phyloP scores from a whole-genome alignment of 169 alveolate species.

The Theileria luwenshuni region DNA sequence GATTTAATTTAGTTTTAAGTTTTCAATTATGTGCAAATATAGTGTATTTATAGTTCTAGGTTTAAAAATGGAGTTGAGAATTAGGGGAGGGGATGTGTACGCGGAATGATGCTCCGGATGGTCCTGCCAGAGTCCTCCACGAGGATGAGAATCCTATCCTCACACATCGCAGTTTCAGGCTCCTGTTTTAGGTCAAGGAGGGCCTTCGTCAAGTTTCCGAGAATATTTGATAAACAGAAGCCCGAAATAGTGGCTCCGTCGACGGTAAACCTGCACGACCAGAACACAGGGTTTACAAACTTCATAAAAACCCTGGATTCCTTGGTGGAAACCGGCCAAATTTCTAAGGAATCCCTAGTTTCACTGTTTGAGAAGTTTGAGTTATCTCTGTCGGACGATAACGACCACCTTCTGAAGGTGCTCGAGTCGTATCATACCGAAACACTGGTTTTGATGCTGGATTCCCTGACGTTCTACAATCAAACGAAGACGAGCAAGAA shows the following conservation, averaged over 20 bases:
- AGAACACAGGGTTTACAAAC: constrained; percentile 25
- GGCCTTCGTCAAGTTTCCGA: constrained; percentile 1
- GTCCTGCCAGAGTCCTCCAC: background rate
- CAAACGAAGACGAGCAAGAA: background rate
- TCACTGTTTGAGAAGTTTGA: constrained; percentile 13
- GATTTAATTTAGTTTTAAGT: constrained; percentile 16
- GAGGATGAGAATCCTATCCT: background rate
- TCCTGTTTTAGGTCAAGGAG: background rate
- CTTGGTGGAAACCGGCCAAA: background rate
- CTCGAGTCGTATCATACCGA: background rate
- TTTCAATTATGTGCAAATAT: background rate
- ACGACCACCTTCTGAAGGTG: background rate
- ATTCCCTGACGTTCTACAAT: constrained; percentile 1
- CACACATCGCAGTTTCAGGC: background rate
- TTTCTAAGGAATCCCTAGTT: background rate
- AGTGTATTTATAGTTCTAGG: background rate
- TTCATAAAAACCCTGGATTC: constrained; percentile 35
- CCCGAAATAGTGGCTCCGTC: constrained; percentile 16
- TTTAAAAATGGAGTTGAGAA: background rate
- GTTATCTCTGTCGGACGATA: constrained; percentile 5
- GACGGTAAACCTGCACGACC: constrained; percentile 33
- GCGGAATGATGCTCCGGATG: background rate
- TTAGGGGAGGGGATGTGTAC: background rate
- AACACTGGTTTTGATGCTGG: constrained; percentile 10
- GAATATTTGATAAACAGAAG: background rate